Evolutionary conservation across 2,329 filamentous ascomycete species (phyloP), one percentile per base, ranked within the genome.

Genomic region (Ceratocystis destructans): DNA sequence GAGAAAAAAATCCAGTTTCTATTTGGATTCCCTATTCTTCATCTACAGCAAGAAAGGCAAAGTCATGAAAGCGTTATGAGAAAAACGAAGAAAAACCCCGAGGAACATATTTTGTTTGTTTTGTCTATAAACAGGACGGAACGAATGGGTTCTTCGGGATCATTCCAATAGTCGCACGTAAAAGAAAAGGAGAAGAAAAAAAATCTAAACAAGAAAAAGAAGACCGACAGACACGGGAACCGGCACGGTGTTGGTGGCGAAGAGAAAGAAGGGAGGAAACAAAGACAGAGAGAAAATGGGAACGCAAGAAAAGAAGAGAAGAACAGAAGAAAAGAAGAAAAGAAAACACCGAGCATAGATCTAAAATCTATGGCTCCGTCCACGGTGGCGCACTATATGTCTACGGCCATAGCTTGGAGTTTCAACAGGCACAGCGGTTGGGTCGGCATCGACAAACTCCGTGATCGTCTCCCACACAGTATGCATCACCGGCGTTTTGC

Each of bases 391-490:
- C 12, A 41, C 46, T n/a, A 46, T 12, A 61, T 37, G 48, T 7
- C 37, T 15, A 15, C 44, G 53, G 10, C 50, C 50, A 50, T 66
- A 66, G 33, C 22, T 31, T n/a, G 44, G 55, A 4, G 20, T 50
- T 12, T 22, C 48, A 20, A 10, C 17, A 48, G 63, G 31, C 50
- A 64, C 62, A 10, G 63, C 55, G 28, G 64, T 46, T n/a, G 33
- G 44, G 28, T 57, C 62, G 6, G 61, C 73, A 33, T 68, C 70
- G 10, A 70, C 73, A 31, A 75, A 81, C 33, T 80, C 75, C 8
- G 79, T 79, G 12, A 79, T 75, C 1, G 79, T 79, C 70, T 79
- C 74, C 71, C 74, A 79, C 64, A 80, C 74, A 28, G 77, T 80
- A 15, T 22, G 59, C 66, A 72, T 72, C 48, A 70, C 70, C 55